Percentiles rank a stretch among this genome's conserved stretches.
Conservation (phyloP, 148 eudicot genomes). For the Amaranthus cruentus region DNA sequence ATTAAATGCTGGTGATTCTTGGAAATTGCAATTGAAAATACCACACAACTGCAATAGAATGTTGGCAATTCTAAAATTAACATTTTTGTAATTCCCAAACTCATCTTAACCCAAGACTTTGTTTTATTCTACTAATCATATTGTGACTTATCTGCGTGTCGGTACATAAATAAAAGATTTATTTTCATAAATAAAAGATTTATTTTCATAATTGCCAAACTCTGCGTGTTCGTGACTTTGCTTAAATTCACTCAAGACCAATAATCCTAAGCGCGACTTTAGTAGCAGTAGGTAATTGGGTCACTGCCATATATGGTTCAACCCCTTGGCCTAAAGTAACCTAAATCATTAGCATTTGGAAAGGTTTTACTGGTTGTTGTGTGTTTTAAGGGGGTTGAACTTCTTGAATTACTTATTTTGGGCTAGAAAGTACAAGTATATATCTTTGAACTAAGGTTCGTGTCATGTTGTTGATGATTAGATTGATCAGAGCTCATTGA, state of each 20-base stretch:
- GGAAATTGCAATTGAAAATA: not conserved
- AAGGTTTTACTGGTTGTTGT: conserved; percentile 83
- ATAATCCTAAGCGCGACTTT: conserved; percentile 53
- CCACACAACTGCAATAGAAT: not conserved
- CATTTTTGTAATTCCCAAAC: too few species aligned
- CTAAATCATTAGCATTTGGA: conserved; percentile 71
- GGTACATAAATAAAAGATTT: too few species aligned
- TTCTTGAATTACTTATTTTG: conserved; percentile 61
- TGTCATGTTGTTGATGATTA: not conserved
- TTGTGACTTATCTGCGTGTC: too few species aligned
- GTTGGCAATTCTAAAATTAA: not conserved
- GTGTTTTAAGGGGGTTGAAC: conserved; percentile 58
- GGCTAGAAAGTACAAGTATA: conserved; percentile 57
- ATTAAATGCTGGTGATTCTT: not conserved
- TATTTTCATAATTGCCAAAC: too few species aligned
- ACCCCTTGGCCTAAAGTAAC: conserved; percentile 69
- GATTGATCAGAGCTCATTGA: not conserved
- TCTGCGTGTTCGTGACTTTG: too few species aligned
- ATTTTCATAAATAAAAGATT: too few species aligned
- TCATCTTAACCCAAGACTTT: too few species aligned
- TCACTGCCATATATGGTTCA: conserved; percentile 40
- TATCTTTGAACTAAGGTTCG: conserved; percentile 21
- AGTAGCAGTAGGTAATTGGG: conserved; percentile 51
- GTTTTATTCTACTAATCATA: too few species aligned
- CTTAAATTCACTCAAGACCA: too few species aligned